Base-by-base conservation (phyloP, 176 grass and related monocot species). In the Ensete glaucum region DNA sequence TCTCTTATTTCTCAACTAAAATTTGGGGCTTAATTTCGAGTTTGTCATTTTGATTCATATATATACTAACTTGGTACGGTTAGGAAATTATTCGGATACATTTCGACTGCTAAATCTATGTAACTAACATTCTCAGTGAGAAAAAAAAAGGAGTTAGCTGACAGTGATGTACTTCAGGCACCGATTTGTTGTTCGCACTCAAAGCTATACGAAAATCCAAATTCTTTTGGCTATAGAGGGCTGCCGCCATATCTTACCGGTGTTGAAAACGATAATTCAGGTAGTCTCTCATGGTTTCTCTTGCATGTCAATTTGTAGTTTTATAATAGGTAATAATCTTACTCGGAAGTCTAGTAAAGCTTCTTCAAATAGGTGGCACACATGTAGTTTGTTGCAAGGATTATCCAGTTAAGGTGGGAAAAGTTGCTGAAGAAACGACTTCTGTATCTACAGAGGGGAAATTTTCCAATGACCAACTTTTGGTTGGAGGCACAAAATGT, bases 211-310 rank as follows among this genome's bases (percentile, higher is more conserved):
- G 71, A 84, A 26, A 83, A 84, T 16, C 70, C 71, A 27, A 87
- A 83, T 62, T 91, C 91, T 0, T 84, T 99, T 69, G 89, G 88
- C 79, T 99, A 99, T 82, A 94, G 84, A 76, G 81, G 95, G 76
- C 74, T 99, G 82, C 83, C 94, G 69, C 90, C 95, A 69, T 99
- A 82, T 84, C 84, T 99, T 80, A 87, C 64, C 73, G 82, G 94
- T 70, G 80, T 91, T 13, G 95, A 82, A 73, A 91, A 81, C 74
- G 81, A 73, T 66, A 52, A 64, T 21, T 81, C 52, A 49, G 49
- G 56, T 80, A 80, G 50, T 53, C 1, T 62, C 17, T n/a, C 8
- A 2, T 56, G 9, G 16, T 84, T 54, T 53, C 55, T 25, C 27
- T 75, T 50, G n/a, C 16, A 0, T 6, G 19, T 56, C 0, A 6